Evolutionary conservation across 371 early-diverging fungal genomes (phyloP).

Genomic region (Catenaria anguillulae): DNA sequence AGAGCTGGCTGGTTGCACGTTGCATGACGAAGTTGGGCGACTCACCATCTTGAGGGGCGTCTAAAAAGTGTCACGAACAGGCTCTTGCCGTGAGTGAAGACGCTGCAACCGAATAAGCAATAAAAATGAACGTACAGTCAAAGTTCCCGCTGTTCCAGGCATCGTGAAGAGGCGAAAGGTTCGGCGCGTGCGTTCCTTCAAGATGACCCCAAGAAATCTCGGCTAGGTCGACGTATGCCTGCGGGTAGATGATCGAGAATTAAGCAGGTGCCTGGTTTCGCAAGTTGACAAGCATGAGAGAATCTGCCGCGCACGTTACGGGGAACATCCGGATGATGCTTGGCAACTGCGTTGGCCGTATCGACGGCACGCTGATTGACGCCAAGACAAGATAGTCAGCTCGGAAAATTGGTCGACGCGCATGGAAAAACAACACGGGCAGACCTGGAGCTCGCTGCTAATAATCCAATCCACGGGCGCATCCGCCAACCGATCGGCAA

Average conservation of each 20-base stretch:
- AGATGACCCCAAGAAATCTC: constrained; percentile 30
- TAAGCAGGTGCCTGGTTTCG: too few relatives aligned
- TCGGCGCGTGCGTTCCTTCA: constrained; percentile 16
- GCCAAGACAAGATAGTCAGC: not conserved
- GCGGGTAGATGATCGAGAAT: not conserved
- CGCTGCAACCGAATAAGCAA: too few relatives aligned
- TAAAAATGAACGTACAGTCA: constrained; percentile 13
- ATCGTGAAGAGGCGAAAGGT: constrained; percentile 11
- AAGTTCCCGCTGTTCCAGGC: constrained; percentile 21
- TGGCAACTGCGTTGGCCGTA: not conserved
- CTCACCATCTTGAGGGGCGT: not conserved
- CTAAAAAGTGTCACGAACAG: too few relatives aligned
- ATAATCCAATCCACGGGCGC: constrained; percentile 17
- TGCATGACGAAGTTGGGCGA: not conserved
- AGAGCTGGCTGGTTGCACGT: not conserved
- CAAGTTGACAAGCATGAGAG: too few relatives aligned
- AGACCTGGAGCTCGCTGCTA: constrained; percentile 2
- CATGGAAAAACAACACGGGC: not conserved
- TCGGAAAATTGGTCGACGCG: not conserved
- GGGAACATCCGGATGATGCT: not conserved
- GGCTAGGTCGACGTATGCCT: constrained; percentile 13
- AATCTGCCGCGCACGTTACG: not conserved
- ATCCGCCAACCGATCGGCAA: constrained; percentile 15
- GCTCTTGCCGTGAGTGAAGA: not conserved
- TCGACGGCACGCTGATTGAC: not conserved